Conservation (phyloP, 148 eudicot genomes). For the Gaultheria prostrata region DNA sequence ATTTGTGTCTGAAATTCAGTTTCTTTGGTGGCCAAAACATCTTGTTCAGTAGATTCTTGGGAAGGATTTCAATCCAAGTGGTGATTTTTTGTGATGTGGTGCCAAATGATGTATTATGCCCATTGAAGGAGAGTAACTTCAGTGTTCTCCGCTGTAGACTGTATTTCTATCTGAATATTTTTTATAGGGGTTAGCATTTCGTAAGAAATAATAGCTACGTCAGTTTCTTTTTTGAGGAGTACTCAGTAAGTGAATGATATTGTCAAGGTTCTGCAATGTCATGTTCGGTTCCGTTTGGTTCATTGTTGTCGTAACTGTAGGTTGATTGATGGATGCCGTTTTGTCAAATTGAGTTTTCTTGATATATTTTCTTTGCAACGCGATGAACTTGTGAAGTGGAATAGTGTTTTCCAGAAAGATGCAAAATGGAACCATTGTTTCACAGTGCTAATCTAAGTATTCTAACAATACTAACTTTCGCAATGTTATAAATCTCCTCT, state of each 20-base stretch:
- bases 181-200: slow-evolving; percentile 11
- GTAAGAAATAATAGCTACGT: not conserved
- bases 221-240: slow-evolving; percentile 8
- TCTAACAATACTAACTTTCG: too few relatives aligned
- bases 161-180: not conserved
- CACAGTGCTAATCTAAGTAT: too few relatives aligned
- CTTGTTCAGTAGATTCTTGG: not conserved
- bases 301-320: not conserved
- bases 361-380: too few relatives aligned
- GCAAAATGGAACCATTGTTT: too few relatives aligned
- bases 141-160: not conserved
- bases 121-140: slow-evolving; percentile 11
- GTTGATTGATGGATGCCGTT: too few relatives aligned
- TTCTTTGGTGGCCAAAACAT: not conserved
- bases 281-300: too few relatives aligned
- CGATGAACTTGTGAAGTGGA: too few relatives aligned
- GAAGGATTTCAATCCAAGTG: not conserved
- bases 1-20: not conserved
- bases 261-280: not conserved
- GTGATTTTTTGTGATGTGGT: not conserved
- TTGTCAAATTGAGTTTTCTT: too few relatives aligned
- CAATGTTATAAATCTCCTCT: too few relatives aligned
- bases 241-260: not conserved
- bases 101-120: slow-evolving; percentile 7
- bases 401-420: too few relatives aligned